Conservation (phyloP, 1,284 basidiomycete species). For the Cutaneotrichosporon dermatis region DNA sequence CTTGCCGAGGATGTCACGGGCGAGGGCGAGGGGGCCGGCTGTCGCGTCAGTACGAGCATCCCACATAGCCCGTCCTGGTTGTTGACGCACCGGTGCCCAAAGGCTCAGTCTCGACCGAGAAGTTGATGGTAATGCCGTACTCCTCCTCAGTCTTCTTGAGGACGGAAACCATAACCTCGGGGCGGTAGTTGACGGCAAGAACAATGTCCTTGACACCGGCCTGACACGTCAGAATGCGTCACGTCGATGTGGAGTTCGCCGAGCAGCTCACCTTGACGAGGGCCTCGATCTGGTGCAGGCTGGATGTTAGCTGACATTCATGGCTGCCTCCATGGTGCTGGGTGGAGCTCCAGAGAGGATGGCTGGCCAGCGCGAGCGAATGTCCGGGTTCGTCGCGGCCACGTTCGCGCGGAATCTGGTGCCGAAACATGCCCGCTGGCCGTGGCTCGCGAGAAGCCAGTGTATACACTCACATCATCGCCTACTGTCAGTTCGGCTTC, state of each 20-base stretch:
- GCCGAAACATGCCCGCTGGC: not conserved
- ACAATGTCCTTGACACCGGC: slow-evolving; percentile 56
- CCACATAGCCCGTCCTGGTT: no score
- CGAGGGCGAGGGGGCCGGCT: slow-evolving; percentile 55
- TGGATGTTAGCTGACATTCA: slow-evolving; percentile 14
- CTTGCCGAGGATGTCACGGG: slow-evolving; percentile 54
- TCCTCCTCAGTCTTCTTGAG: slow-evolving; percentile 55
- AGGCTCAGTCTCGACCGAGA: slow-evolving; percentile 55
- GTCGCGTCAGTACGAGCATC: slow-evolving; percentile 1
- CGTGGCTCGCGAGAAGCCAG: no score
- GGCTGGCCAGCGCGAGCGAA: not conserved
- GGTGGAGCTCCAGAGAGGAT: not conserved
- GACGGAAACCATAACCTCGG: slow-evolving; percentile 55
- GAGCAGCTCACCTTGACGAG: slow-evolving; percentile 51
- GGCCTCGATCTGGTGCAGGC: slow-evolving; percentile 55
- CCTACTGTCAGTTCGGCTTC: slow-evolving; percentile 25
- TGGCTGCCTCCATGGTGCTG: no score
- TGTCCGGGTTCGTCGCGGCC: not conserved
- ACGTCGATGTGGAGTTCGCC: not conserved
- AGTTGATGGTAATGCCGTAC: slow-evolving; percentile 55
- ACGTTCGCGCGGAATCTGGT: not conserved
- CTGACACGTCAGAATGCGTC: slow-evolving; percentile 25
- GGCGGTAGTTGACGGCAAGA: slow-evolving; percentile 55
- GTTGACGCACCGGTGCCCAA: slow-evolving; percentile 52
- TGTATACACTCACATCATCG: slow-evolving; percentile 45